These are phyloP conservation scores for Metarhizium rileyi DNA, from an alignment of 2,329 filamentous ascomycete species.

Conservation along the genomic window DNA sequence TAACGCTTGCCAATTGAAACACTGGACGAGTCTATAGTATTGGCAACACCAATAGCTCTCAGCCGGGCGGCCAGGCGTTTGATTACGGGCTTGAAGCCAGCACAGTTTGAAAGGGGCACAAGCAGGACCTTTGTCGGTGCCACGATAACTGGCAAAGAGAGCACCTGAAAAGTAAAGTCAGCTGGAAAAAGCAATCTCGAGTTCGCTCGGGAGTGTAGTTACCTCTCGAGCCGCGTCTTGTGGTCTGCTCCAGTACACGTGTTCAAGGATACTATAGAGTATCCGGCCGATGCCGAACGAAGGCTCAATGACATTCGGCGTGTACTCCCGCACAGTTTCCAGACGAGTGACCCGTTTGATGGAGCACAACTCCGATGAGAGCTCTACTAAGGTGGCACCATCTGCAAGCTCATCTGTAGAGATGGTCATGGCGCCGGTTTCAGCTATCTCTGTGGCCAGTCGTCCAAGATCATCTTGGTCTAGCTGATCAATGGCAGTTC, in stretches of 20 bases:
- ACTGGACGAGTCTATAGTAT: slow-evolving; percentile 69
- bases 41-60: slow-evolving; percentile 61
- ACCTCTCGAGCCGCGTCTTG: slow-evolving; percentile 38
- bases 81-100: slow-evolving; percentile 67
- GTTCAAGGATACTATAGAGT: slow-evolving; percentile 61
- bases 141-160: slow-evolving; percentile 42
- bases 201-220: slow-evolving; percentile 77
- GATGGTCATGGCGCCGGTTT: slow-evolving; percentile 8
- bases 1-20: slow-evolving; percentile 75
- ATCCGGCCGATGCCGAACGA: slow-evolving; percentile 92
- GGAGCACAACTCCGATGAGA: slow-evolving; percentile 52
- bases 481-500: slow-evolving; percentile 50
- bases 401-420: slow-evolving; percentile 7
- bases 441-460: slow-evolving; percentile 21
- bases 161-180: slow-evolving; percentile 20
- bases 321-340: slow-evolving; percentile 73
- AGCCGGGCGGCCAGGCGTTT: slow-evolving; percentile 64
- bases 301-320: slow-evolving; percentile 84
- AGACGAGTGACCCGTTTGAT: slow-evolving; percentile 37
- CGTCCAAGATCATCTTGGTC: slow-evolving; percentile 53
- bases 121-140: slow-evolving; percentile 93
- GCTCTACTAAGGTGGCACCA: slow-evolving; percentile 31
- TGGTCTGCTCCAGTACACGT: slow-evolving; percentile 13
- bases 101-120: slow-evolving; percentile 74
- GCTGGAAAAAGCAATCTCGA: slow-evolving; percentile 39